These are phyloP conservation scores for Emmonsiellopsis sp. DNA, from an alignment of 2,329 filamentous ascomycete genomes.

Conservation along the genomic window DNA sequence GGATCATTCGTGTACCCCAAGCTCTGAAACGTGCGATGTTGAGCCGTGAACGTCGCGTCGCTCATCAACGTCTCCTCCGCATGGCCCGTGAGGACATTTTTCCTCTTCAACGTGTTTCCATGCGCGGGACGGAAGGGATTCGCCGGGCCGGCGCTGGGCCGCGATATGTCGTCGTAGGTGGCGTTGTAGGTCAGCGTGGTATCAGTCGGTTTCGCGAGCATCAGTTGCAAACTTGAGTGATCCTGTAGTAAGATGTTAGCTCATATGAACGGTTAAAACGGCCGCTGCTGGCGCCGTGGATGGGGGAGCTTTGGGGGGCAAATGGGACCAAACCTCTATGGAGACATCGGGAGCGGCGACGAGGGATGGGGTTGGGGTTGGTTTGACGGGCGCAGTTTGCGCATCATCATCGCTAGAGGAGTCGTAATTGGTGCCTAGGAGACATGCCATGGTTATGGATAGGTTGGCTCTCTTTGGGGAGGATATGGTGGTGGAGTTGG, in stretches of 20 bases:
- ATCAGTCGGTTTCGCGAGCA: constrained; percentile 42
- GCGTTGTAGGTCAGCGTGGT: constrained; percentile 44
- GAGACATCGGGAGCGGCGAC: constrained; percentile 45
- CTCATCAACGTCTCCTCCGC: constrained; percentile 84
- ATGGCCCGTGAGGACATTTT: constrained; percentile 74
- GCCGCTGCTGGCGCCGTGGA: neutral
- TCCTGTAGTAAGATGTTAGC: constrained; percentile 36
- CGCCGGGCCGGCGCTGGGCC: constrained; percentile 56
- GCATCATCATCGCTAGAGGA: constrained; percentile 39
- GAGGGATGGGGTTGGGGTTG: constrained; percentile 22
- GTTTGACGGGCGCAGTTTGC: constrained; percentile 13
- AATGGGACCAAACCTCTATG: constrained; percentile 45
- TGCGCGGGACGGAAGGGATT: constrained; percentile 65
- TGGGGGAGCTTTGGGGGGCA: neutral
- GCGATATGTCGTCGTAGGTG: constrained; percentile 62
- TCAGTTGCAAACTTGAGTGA: constrained; percentile 40
- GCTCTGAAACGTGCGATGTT: constrained; percentile 74
- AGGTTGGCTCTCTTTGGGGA: neutral
- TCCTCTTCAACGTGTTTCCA: constrained; percentile 55
- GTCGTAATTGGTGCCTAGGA: constrained; percentile 36
- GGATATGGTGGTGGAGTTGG: neutral
- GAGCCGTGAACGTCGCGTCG: constrained; percentile 79
- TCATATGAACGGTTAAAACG: constrained; percentile 5
- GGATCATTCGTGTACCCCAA: constrained; percentile 45
- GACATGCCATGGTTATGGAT: constrained; percentile 29